A percentile compares a stretch with the other conserved stretches of the same genome.
Evolutionary conservation across 2,329 filamentous ascomycete genomes (phyloP).

Genomic region (Periconia sp.): DNA sequence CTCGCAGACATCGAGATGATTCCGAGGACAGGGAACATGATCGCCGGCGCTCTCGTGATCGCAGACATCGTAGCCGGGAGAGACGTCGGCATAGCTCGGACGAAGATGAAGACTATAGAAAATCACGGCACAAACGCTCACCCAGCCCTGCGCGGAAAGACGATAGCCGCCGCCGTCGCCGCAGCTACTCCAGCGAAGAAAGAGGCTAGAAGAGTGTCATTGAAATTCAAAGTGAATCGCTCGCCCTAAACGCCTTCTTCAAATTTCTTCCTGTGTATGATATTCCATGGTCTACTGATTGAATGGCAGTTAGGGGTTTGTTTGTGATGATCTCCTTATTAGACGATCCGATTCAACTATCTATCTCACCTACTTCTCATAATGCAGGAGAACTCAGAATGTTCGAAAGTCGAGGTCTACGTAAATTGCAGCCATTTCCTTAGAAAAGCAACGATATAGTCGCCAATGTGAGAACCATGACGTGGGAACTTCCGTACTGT

Average conservation of each 20-base stretch:
- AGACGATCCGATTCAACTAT: no score
- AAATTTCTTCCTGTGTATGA: not conserved
- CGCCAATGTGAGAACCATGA: not conserved
- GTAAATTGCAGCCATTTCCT: no score
- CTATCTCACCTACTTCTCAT: no score
- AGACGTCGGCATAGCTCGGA: slow-evolving; percentile 17
- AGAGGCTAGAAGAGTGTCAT: not conserved
- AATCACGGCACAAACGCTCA: slow-evolving; percentile 4
- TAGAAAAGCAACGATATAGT: not conserved
- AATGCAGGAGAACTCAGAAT: no score
- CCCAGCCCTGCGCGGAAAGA: not conserved
- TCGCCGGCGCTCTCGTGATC: slow-evolving; percentile 10
- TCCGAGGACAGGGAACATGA: slow-evolving; percentile 11
- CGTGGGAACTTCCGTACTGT: not conserved
- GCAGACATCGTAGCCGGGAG: slow-evolving; percentile 13
- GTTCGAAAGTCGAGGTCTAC: no score
- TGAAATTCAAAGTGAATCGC: not conserved
- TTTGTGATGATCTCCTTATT: no score
- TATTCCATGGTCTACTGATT: no score
- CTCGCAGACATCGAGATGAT: slow-evolving; percentile 11
- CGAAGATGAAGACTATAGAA: slow-evolving; percentile 4
- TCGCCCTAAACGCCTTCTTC: not conserved
- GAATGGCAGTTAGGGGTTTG: no score
- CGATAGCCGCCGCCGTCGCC: not conserved
- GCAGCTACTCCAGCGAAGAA: not conserved